phyloP scores from a whole-genome alignment of 1,284 basidiomycete species.

The Pisolithus thermaeus region DNA sequence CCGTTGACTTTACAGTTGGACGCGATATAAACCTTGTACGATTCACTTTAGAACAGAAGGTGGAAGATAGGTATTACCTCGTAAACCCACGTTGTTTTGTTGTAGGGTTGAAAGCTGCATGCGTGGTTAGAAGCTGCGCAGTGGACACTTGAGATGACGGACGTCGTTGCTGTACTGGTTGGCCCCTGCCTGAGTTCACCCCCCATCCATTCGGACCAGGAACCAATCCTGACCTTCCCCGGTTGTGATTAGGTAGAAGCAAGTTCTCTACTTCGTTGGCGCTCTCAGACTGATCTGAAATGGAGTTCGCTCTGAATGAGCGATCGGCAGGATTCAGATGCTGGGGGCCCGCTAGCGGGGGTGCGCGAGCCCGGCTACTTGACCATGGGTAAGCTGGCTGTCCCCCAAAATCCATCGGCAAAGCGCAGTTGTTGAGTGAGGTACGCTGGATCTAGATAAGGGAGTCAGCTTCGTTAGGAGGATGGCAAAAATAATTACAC shows the following conservation, averaged over 20 bases:
- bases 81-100: slow-evolving; percentile 23
- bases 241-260: slow-evolving; percentile 31
- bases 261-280: slow-evolving; percentile 64
- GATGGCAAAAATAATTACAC: slow-evolving; percentile 35
- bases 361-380: slow-evolving; percentile 13
- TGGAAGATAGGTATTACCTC: slow-evolving; percentile 13
- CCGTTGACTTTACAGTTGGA: slow-evolving; percentile 11
- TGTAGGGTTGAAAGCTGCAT: slow-evolving; percentile 23
- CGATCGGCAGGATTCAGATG: slow-evolving; percentile 31
- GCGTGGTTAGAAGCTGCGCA: neutral
- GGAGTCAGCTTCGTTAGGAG: slow-evolving; percentile 1
- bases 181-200: slow-evolving; percentile 13
- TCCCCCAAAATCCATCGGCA: slow-evolving; percentile 26
- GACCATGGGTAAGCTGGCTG: slow-evolving; percentile 23
- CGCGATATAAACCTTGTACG: slow-evolving; percentile 14
- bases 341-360: slow-evolving; percentile 14
- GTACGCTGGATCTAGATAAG: slow-evolving; percentile 62
- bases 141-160: slow-evolving; percentile 8
- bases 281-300: slow-evolving; percentile 62
- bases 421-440: slow-evolving; percentile 51
- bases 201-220: slow-evolving; percentile 24
- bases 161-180: slow-evolving; percentile 24
- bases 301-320: slow-evolving; percentile 35
- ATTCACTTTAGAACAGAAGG: neutral
- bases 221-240: slow-evolving; percentile 13